Base-by-base conservation (phyloP, 2,329 filamentous ascomycete species). In the Alternaria panax region DNA sequence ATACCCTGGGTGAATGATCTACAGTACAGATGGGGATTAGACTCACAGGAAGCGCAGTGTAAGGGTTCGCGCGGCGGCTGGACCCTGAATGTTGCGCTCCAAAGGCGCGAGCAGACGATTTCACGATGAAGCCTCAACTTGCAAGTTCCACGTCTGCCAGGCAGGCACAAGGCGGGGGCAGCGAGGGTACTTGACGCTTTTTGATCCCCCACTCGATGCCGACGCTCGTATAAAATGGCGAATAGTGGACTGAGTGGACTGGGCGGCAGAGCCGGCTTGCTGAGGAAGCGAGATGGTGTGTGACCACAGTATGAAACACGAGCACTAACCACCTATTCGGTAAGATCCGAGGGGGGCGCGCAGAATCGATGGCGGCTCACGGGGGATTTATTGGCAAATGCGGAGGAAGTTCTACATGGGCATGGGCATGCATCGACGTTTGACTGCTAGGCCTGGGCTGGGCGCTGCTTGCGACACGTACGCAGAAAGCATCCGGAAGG, bases 1-100 rank as follows among this genome's bases (percentile, higher is more conserved):
- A 58, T 57, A 67, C 64, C 65, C 66, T 70, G 67, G 53, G 54
- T 32, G 57, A 57, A 52, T 40, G 65, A 64, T 64, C 57, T 51
- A 47, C 53, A 38, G 51, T 51, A 56, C 52, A 30, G 56, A 62
- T 54, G 59, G 34, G 46, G 57, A 41, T 51, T 59, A 55, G 57
- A 63, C 64, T 67, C 62, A 69, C 68, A 63, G 48, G 36, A 54
- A 58, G 40, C 48, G 56, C 54, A 40, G 55, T 34, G 41, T 45
- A 14, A 57, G 62, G 62, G 55, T 59, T 56, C 40, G 28, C n/a
- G 30, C 43, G 45, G 40, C 48, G 51, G 34, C 50, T 54, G 55
- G 52, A 56, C 57, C 40, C 52, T 59, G 56, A 16, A 50, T 5
- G 25, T 34, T 48, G 28, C 20, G 16, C 18, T 24, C 14, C 8